A percentile compares a stretch with the other conserved stretches of the same genome.
These are phyloP conservation scores for Solioccasus polychromus DNA, from an alignment of 768 basidiomycete genomes.

Conservation along the genomic window DNA sequence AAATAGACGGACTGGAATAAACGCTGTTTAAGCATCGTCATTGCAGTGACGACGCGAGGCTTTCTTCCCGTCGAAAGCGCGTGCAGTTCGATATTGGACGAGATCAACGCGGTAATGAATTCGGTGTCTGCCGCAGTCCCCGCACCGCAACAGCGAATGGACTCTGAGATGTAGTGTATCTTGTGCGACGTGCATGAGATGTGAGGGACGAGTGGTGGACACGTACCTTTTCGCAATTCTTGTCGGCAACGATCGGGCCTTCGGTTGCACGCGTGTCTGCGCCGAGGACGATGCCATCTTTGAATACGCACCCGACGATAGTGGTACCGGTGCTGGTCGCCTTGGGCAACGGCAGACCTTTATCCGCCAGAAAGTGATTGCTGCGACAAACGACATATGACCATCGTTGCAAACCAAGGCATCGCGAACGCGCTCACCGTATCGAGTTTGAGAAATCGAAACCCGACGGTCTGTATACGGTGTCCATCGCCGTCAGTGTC, in stretches of 20 bases:
- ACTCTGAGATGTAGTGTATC: conserved; percentile 97
- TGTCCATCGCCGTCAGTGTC: conserved; percentile 37
- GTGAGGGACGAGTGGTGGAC: not conserved
- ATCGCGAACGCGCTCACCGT: conserved; percentile 43
- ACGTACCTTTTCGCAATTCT: conserved; percentile 98
- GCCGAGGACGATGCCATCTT: conserved; percentile 89
- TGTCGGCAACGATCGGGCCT: conserved; percentile 93
- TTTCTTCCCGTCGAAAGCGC: conserved; percentile 86
- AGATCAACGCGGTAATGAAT: conserved; percentile 91
- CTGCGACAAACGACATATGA: conserved; percentile 33
- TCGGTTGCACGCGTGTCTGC: conserved; percentile 97
- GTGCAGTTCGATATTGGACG: conserved; percentile 94
- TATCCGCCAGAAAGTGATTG: conserved; percentile 68
- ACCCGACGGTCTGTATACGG: conserved; percentile 50
- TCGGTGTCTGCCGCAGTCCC: conserved; percentile 99
- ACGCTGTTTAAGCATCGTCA: conserved; percentile 98
- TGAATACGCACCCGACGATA: conserved; percentile 94
- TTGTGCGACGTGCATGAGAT: conserved; percentile 28
- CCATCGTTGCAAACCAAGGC: not conserved
- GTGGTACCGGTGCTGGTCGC: conserved; percentile 95
- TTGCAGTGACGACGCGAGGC: conserved; percentile 93
- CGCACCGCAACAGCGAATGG: conserved; percentile 96
- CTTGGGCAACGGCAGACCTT: conserved; percentile 73
- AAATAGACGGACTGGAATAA: conserved; percentile 67
- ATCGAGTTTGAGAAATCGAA: conserved; percentile 79